A percentile compares a stretch with the other conserved stretches of the same genome.
Evolutionary conservation across 2,329 filamentous ascomycete species (phyloP).

Genomic region (Aspergillus thermomutatus): DNA sequence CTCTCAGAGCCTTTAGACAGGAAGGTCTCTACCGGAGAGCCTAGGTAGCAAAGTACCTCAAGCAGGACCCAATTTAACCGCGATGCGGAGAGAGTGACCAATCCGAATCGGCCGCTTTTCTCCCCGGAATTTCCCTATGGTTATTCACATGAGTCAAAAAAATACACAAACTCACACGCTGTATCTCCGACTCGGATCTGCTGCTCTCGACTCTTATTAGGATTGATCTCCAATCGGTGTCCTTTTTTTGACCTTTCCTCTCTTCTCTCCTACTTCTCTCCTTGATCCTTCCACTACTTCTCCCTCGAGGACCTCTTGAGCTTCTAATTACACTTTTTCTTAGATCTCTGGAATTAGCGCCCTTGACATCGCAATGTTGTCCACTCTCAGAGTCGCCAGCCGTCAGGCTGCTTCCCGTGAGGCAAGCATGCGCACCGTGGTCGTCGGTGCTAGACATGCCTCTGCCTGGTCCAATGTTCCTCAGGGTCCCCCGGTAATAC

Average conservation of each 20-base stretch:
- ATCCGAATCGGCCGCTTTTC: not conserved
- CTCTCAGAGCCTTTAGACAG: not conserved
- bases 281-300: not conserved
- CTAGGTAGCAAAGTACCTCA: not conserved
- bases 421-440: constrained; percentile 36
- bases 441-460: constrained; percentile 55
- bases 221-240: not conserved
- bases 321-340: constrained; percentile 1
- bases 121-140: constrained; percentile 18
- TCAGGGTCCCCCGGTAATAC: constrained; percentile 86
- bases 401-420: constrained; percentile 40
- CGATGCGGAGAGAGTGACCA: not conserved
- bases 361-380: constrained; percentile 39
- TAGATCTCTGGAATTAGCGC: constrained; percentile 1
- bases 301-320: constrained; percentile 9
- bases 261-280: constrained; percentile 3
- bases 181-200: constrained; percentile 13
- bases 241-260: constrained; percentile 7
- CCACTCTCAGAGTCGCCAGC: constrained; percentile 44
- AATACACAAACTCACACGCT: constrained; percentile 11
- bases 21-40: not conserved
- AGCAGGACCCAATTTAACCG: constrained; percentile 2
- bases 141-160: constrained; percentile 21
- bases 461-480: constrained; percentile 90
- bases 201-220: constrained; percentile 2